Conservation (phyloP, 1,284 basidiomycete genomes). For the Naganishia sp. region DNA sequence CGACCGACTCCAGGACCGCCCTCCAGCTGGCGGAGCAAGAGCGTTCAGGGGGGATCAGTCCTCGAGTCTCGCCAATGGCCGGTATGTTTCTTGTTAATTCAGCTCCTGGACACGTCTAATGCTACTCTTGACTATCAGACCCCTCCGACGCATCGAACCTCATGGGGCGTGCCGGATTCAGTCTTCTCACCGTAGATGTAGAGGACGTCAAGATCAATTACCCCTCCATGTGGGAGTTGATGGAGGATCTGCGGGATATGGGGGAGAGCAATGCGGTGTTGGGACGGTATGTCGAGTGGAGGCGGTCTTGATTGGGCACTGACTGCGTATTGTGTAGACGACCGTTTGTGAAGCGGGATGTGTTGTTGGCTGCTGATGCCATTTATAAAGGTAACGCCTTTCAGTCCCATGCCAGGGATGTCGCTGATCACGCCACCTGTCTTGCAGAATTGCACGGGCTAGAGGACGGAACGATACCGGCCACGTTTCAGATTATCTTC, state of each 20-base stretch:
- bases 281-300: constrained; percentile 61
- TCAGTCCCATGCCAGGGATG: not conserved
- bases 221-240: constrained; percentile 93
- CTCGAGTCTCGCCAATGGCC: constrained; percentile 95
- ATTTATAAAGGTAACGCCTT: constrained; percentile 77
- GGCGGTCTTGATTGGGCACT: not conserved
- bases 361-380: constrained; percentile 82
- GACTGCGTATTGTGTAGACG: constrained; percentile 56
- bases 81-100: constrained; percentile 58
- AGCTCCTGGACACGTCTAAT: constrained; percentile 7
- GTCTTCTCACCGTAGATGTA: constrained; percentile 88
- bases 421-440: not conserved
- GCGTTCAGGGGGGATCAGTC: constrained; percentile 91
- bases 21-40: constrained; percentile 94
- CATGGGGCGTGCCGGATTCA: constrained; percentile 88
- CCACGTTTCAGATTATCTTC: constrained; percentile 94
- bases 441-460: constrained; percentile 75
- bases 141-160: constrained; percentile 88
- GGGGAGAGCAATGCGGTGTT: constrained; percentile 92
- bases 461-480: constrained; percentile 80
- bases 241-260: constrained; percentile 92
- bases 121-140: constrained; percentile 57
- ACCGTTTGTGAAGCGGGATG: constrained; percentile 76
- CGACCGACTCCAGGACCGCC: constrained; percentile 61
- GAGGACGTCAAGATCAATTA: constrained; percentile 91